phyloP scores from a whole-genome alignment of 352 stramenopile species.

The Pythium grandisporangium region DNA sequence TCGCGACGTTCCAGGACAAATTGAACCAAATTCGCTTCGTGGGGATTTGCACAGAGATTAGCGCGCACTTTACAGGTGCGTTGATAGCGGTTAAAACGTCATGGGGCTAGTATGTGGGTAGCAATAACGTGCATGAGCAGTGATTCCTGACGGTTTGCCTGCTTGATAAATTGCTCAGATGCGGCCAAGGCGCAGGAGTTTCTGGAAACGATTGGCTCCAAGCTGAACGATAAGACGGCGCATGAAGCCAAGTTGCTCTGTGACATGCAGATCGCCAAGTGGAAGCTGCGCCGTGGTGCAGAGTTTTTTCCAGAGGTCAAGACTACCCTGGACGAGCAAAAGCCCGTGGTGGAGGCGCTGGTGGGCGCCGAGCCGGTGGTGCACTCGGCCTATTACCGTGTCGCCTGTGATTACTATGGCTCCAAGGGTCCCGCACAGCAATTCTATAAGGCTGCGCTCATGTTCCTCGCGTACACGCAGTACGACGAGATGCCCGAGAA shows the following conservation, averaged over 20 bases:
- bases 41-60: slow-evolving; percentile 89
- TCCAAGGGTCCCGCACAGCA: slow-evolving; percentile 87
- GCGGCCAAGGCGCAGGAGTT: slow-evolving; percentile 60
- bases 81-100: too few species aligned
- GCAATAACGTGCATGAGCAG: too few species aligned
- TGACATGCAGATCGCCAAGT: slow-evolving; percentile 66
- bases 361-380: slow-evolving; percentile 87
- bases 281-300: slow-evolving; percentile 52
- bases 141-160: too few species aligned
- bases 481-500: slow-evolving; percentile 81
- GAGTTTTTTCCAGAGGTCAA: slow-evolving; percentile 60
- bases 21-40: slow-evolving; percentile 94
- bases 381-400: slow-evolving; percentile 89
- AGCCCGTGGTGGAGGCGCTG: slow-evolving; percentile 68
- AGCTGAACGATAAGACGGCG: slow-evolving; percentile 51
- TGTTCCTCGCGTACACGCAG: slow-evolving; percentile 94
- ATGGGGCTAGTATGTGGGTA: too few species aligned
- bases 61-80: slow-evolving; percentile 47
- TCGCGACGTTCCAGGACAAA: slow-evolving; percentile 92
- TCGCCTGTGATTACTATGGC: slow-evolving; percentile 91
- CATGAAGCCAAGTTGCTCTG: slow-evolving; percentile 66
- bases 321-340: slow-evolving; percentile 55
- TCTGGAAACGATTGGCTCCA: slow-evolving; percentile 46
- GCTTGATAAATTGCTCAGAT: too few species aligned
- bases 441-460: slow-evolving; percentile 96